Percentiles rank a stretch among this genome's conserved stretches.
Evolutionary conservation across 2,329 filamentous ascomycete genomes (phyloP).

Genomic region (Sarocladiaceae sp.): DNA sequence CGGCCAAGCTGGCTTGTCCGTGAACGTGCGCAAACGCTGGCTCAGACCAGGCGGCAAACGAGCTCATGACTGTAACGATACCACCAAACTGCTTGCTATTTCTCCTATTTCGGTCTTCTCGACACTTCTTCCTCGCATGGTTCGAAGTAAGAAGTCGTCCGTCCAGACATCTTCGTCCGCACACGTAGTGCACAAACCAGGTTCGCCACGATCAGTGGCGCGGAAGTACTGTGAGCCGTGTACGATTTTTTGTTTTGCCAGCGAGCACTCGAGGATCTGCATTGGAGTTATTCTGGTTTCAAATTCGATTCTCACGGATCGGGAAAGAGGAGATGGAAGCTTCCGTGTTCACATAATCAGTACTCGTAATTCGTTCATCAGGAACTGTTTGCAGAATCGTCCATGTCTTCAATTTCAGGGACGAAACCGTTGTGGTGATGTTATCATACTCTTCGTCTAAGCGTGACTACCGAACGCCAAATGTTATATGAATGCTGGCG

Average conservation of each 20-base stretch:
- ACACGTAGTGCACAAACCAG: too few relatives aligned
- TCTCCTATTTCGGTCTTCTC: neutral
- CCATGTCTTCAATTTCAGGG: neutral
- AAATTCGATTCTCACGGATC: neutral
- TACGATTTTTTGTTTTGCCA: neutral
- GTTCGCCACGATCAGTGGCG: too few relatives aligned
- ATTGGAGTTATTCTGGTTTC: neutral
- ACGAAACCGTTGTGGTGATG: neutral
- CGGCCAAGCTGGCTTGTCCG: constrained; percentile 2
- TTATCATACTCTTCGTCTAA: neutral
- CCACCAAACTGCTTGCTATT: neutral
- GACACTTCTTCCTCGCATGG: too few relatives aligned
- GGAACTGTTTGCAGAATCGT: too few relatives aligned
- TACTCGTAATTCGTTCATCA: too few relatives aligned
- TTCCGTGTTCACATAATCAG: too few relatives aligned
- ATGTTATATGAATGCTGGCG: too few relatives aligned
- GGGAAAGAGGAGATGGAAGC: too few relatives aligned
- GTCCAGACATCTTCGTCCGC: too few relatives aligned
- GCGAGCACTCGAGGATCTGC: neutral
- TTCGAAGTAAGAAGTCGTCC: too few relatives aligned
- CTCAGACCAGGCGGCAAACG: neutral
- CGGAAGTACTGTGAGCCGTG: neutral
- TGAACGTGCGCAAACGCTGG: neutral
- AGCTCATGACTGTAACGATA: constrained; percentile 9
- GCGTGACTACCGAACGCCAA: neutral